Evolutionary conservation across 352 stramenopile genomes (phyloP).

Genomic region (Globisporangium emineosum): DNA sequence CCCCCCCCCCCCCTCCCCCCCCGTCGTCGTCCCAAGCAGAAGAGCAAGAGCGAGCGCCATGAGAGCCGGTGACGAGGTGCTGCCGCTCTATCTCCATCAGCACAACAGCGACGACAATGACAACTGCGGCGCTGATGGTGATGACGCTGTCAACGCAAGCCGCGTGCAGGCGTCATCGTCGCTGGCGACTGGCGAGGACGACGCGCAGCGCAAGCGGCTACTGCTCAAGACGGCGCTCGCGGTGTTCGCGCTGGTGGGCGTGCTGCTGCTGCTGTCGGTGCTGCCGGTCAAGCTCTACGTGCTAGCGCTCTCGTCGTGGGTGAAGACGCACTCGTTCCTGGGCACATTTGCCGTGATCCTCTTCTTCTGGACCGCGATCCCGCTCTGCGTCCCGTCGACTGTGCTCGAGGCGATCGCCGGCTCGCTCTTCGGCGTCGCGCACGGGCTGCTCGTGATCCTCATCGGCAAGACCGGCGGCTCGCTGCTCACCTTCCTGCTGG

Average conservation of each 20-base stretch:
- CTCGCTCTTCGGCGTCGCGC: conserved; percentile 57
- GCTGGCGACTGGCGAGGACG: background rate
- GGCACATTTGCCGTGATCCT: conserved; percentile 48
- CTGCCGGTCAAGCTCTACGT: conserved; percentile 52
- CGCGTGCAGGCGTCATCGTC: background rate
- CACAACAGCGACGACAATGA: background rate
- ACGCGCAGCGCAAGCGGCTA: background rate
- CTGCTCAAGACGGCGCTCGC: conserved; percentile 8
- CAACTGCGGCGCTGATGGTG: background rate
- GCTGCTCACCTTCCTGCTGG: conserved; percentile 62
- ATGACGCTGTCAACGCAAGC: background rate
- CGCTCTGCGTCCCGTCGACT: conserved; percentile 65
- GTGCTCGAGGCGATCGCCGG: conserved; percentile 62
- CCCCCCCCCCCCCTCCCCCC: background rate
- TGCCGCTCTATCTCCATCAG: conserved; percentile 7
- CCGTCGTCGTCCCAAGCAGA: background rate
- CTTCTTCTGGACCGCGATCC: conserved; percentile 63
- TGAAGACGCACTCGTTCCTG: conserved; percentile 42
- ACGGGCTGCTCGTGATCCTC: conserved; percentile 51
- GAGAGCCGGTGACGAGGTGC: background rate
- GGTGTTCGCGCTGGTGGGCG: background rate
- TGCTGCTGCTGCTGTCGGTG: conserved; percentile 28
- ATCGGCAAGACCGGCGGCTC: conserved; percentile 71
- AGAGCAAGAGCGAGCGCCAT: background rate
- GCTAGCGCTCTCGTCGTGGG: conserved; percentile 38